Percentiles rank a stretch among this genome's conserved stretches.
Evolutionary conservation across 306 rosid genomes (phyloP).

Genomic region (Lablab purpureus): DNA sequence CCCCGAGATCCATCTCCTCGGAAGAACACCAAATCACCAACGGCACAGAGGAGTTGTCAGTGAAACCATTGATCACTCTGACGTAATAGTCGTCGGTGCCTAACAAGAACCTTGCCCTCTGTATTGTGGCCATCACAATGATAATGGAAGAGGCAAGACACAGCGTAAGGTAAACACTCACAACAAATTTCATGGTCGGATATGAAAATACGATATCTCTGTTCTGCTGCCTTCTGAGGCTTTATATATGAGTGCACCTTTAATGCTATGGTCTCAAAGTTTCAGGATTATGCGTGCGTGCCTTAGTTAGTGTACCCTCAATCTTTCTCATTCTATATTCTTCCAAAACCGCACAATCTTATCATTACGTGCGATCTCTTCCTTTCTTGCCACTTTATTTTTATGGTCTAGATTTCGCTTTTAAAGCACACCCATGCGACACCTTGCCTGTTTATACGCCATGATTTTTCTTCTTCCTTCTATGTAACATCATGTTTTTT

Average conservation of each 20-base stretch:
- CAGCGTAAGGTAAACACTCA: slow-evolving; percentile 29
- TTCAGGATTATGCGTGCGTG: not conserved
- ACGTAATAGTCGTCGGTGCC: slow-evolving; percentile 58
- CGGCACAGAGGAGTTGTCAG: slow-evolving; percentile 75
- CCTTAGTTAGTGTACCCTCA: not conserved
- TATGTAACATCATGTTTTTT: not conserved
- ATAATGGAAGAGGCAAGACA: slow-evolving; percentile 39
- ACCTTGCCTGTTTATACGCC: slow-evolving; percentile 25
- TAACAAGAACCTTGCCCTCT: slow-evolving; percentile 45
- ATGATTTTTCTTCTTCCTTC: not conserved
- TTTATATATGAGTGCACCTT: not conserved
- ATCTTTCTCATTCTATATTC: slow-evolving; percentile 27
- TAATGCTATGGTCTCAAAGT: not conserved
- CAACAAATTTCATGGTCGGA: slow-evolving; percentile 20
- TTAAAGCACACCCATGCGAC: slow-evolving; percentile 40
- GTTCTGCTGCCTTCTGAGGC: not conserved
- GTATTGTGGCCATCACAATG: slow-evolving; percentile 39
- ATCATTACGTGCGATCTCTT: slow-evolving; percentile 1
- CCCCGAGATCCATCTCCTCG: slow-evolving; percentile 69
- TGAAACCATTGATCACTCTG: slow-evolving; percentile 78
- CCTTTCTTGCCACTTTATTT: slow-evolving; percentile 3
- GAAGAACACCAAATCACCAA: slow-evolving; percentile 87
- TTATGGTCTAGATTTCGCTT: slow-evolving; percentile 15
- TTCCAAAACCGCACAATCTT: not conserved
- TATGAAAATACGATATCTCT: not conserved